A percentile compares a stretch with the other conserved stretches of the same genome.
phyloP scores from a whole-genome alignment of 352 stramenopile species.

The Globisporangium acanthophoron region DNA sequence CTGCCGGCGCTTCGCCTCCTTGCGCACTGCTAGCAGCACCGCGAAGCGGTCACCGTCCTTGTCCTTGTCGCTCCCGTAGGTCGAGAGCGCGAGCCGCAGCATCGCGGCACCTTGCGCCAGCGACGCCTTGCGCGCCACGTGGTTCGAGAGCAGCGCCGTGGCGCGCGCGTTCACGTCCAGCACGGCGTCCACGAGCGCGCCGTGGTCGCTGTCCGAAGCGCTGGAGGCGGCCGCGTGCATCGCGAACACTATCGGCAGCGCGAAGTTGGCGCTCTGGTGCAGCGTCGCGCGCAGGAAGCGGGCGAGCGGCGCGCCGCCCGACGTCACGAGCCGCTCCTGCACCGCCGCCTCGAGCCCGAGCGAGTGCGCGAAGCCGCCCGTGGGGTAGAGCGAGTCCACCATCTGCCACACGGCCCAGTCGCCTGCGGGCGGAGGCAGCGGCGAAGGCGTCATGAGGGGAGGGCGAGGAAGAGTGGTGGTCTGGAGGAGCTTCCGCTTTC shows the following conservation, averaged over 20 bases:
- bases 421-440: neutral
- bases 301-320: conserved; percentile 17
- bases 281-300: conserved; percentile 56
- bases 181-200: conserved; percentile 30
- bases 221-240: conserved; percentile 15
- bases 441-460: neutral
- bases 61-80: conserved; percentile 22
- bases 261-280: conserved; percentile 70
- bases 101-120: conserved; percentile 65
- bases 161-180: conserved; percentile 43
- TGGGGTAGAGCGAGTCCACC: conserved; percentile 79
- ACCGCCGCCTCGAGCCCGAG: conserved; percentile 68
- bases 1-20: conserved; percentile 39
- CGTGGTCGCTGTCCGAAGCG: neutral
- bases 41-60: conserved; percentile 19
- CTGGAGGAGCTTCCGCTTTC: neutral
- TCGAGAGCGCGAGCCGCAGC: conserved; percentile 60
- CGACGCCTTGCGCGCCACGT: conserved; percentile 74
- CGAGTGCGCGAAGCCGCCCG: conserved; percentile 79
- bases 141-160: conserved; percentile 68
- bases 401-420: conserved; percentile 76
- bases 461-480: neutral
- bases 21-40: conserved; percentile 38
- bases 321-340: conserved; percentile 54
- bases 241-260: conserved; percentile 64